A percentile compares a stretch with the other conserved stretches of the same genome.
phyloP scores from a whole-genome alignment of 176 grass and related monocot species.

The Avena eriantha region DNA sequence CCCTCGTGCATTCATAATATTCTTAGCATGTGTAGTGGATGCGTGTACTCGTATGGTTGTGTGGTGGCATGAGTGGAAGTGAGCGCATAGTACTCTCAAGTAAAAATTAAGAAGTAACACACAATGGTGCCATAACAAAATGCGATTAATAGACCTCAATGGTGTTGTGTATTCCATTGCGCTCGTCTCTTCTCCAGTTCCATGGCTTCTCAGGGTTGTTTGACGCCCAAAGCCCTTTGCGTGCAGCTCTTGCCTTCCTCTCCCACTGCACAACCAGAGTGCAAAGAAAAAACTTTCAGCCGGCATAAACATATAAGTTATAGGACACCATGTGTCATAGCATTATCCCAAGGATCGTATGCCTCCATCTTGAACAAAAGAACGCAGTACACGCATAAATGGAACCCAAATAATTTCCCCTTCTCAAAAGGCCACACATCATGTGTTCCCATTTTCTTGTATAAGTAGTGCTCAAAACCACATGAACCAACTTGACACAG shows the following conservation, averaged over 20 bases:
- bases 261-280: constrained; percentile 52
- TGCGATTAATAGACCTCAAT: neutral
- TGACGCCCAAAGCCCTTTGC: constrained; percentile 48
- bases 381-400: neutral
- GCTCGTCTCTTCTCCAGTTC: constrained; percentile 55
- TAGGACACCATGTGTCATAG: neutral
- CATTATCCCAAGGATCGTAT: neutral
- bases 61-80: neutral
- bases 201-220: constrained; percentile 65
- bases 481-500: neutral
- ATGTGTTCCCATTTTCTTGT: neutral
- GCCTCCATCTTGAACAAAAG: neutral
- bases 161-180: constrained; percentile 1
- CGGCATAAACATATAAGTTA: neutral
- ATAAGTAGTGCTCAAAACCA: neutral
- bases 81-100: neutral
- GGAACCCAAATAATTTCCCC: neutral
- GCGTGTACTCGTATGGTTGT: neutral
- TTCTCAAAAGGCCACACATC: neutral
- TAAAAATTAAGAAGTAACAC: constrained; percentile 7
- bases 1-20: neutral
- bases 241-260: constrained; percentile 44
- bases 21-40: constrained; percentile 2
- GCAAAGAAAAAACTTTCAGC: neutral
- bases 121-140: neutral